Conservation (phyloP, 345 rosid species). For the Theobroma cacao region DNA sequence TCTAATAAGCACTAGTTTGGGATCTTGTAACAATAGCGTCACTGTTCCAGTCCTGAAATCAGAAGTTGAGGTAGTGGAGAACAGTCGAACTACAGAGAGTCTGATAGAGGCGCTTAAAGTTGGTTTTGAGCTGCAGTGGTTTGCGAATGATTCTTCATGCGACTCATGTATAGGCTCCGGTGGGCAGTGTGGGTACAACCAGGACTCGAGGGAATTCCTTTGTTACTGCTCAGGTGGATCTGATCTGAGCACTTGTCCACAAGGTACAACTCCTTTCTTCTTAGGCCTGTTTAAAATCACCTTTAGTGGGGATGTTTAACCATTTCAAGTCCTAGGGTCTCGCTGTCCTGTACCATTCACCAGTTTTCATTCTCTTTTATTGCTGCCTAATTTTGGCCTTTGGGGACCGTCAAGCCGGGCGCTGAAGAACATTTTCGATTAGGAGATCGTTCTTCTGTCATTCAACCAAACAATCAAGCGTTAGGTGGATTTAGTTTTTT, state of each 20-base stretch:
- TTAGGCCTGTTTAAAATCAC: background rate
- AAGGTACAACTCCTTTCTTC: background rate
- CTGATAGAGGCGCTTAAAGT: constrained; percentile 11
- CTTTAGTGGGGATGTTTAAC: too few relatives aligned
- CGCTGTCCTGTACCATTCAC: too few relatives aligned
- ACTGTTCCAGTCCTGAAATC: background rate
- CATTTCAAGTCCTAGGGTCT: too few relatives aligned
- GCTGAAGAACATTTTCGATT: too few relatives aligned
- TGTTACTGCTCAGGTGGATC: background rate
- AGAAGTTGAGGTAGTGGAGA: background rate
- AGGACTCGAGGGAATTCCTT: background rate
- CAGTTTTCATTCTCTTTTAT: too few relatives aligned
- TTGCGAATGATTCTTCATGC: constrained; percentile 20
- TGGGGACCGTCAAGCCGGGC: too few relatives aligned
- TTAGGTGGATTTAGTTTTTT: too few relatives aligned
- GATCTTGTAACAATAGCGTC: constrained; percentile 3
- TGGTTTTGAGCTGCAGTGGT: constrained; percentile 32
- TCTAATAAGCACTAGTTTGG: background rate
- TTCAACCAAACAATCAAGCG: too few relatives aligned
- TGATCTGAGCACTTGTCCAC: background rate
- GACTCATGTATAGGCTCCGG: background rate
- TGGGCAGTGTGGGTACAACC: constrained; percentile 20
- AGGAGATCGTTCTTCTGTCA: too few relatives aligned
- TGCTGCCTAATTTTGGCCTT: too few relatives aligned
- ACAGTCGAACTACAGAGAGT: accelerated